Conservation (phyloP, 345 rosid species). For the Sisymbrium altissimum region DNA sequence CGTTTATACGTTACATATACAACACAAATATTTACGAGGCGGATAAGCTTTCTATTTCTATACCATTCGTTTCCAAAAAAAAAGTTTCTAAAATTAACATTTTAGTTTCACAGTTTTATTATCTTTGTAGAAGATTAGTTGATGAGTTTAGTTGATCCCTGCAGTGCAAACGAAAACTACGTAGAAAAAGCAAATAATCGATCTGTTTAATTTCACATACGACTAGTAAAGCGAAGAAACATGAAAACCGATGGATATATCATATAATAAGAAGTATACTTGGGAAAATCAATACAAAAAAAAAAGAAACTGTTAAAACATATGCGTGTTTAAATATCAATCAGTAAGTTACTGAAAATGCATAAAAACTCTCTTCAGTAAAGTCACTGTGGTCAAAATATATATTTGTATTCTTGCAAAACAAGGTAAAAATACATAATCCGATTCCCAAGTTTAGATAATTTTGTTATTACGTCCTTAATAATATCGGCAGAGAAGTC, state of each 20-base stretch:
- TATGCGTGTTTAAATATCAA: too few species aligned
- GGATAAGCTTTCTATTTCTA: neutral
- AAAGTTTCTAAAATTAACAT: neutral
- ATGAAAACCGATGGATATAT: too few species aligned
- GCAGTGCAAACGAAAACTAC: too few species aligned
- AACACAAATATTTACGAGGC: conserved; percentile 9
- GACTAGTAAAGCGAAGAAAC: too few species aligned
- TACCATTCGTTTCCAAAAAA: neutral
- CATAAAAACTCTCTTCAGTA: neutral
- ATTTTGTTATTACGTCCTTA: too few species aligned
- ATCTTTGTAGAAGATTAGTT: too few species aligned
- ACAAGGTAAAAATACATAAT: neutral
- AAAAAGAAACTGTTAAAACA: neutral
- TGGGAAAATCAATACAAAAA: neutral
- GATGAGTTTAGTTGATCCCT: too few species aligned
- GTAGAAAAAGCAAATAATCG: too few species aligned
- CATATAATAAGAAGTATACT: too few species aligned
- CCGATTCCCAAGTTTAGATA: neutral
- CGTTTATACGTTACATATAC: neutral
- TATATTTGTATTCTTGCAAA: neutral
- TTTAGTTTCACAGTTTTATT: neutral
- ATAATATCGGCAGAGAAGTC: conserved; percentile 11
- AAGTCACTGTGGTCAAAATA: too few species aligned
- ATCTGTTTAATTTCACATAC: too few species aligned
- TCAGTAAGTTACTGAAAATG: neutral